phyloP scores from a whole-genome alignment of 495 filamentous ascomycete genomes.

The Cryomyces minteri region DNA sequence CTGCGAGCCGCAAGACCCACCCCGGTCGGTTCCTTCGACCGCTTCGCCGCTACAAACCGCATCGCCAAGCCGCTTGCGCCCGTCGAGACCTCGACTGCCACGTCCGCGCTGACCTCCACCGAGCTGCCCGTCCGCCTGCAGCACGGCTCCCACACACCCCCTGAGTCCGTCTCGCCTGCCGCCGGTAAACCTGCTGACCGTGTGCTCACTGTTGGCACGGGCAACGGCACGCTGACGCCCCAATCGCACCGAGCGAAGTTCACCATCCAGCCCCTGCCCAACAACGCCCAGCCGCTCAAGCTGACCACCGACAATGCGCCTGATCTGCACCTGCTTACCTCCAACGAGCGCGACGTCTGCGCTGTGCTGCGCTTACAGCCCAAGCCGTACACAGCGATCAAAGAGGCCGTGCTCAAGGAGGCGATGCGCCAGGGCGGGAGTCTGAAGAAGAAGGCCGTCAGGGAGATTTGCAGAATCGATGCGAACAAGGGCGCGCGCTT shows the following conservation, averaged over 20 bases:
- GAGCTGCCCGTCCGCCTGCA: slow-evolving; percentile 33
- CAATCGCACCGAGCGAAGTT: slow-evolving; percentile 12
- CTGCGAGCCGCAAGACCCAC: slow-evolving; percentile 48
- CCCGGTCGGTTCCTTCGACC: slow-evolving; percentile 55
- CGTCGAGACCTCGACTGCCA: slow-evolving; percentile 51
- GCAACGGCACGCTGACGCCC: slow-evolving; percentile 8
- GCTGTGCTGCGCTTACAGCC: slow-evolving; percentile 64
- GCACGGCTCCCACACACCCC: slow-evolving; percentile 30
- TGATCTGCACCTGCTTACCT: slow-evolving; percentile 71
- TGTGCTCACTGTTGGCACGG: slow-evolving; percentile 6
- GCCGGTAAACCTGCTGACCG: slow-evolving; percentile 3
- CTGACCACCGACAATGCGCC: slow-evolving; percentile 59
- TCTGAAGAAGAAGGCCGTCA: slow-evolving; percentile 80
- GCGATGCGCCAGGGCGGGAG: slow-evolving; percentile 71
- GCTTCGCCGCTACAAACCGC: slow-evolving; percentile 28
- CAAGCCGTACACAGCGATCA: slow-evolving; percentile 88
- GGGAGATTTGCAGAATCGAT: slow-evolving; percentile 53
- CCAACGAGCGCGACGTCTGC: slow-evolving; percentile 74
- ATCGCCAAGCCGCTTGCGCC: slow-evolving; percentile 44
- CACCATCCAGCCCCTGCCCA: slow-evolving; percentile 21
- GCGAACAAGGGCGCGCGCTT: slow-evolving; percentile 47
- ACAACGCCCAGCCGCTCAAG: slow-evolving; percentile 40
- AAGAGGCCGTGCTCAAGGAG: slow-evolving; percentile 73
- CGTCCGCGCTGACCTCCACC: slow-evolving; percentile 53
- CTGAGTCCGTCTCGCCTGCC: slow-evolving; percentile 26